These are phyloP conservation scores for Pelargonium australe DNA, from an alignment of 441 rosid species.

Conservation along the genomic window DNA sequence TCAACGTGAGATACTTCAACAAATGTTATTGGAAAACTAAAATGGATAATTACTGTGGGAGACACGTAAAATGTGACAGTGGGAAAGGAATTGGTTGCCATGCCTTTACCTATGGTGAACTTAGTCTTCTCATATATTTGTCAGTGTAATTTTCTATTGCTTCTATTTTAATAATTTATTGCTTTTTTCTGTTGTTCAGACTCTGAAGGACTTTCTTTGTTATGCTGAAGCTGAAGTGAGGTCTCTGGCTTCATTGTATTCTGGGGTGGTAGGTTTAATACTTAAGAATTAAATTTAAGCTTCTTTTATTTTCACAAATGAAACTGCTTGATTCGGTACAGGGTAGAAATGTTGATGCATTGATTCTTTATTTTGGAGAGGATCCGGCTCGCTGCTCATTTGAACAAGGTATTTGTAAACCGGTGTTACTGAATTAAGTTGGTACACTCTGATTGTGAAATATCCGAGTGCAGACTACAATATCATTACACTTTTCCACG, in stretches of 20 bases:
- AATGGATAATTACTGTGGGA: too few species aligned
- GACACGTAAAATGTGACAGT: too few species aligned
- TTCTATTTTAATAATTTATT: neutral
- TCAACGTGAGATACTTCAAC: too few species aligned
- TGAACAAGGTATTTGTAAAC: slow-evolving; percentile 48
- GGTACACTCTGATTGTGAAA: neutral
- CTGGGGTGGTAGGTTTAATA: slow-evolving; percentile 46
- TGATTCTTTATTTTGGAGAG: slow-evolving; percentile 66
- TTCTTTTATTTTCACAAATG: slow-evolving; percentile 1
- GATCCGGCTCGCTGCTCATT: slow-evolving; percentile 73
- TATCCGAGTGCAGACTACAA: neutral
- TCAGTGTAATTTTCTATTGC: neutral
- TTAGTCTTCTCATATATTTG: neutral
- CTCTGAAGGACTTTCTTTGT: slow-evolving; percentile 54
- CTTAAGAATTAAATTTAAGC: neutral
- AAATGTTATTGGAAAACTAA: too few species aligned
- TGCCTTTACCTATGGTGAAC: too few species aligned
- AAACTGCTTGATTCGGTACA: slow-evolving; percentile 20
- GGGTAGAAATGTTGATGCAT: slow-evolving; percentile 71
- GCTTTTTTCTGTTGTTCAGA: slow-evolving; percentile 23
- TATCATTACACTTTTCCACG: neutral
- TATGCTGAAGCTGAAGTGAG: slow-evolving; percentile 65
- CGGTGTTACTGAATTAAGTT: neutral
- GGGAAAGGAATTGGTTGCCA: too few species aligned
- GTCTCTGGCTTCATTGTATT: slow-evolving; percentile 58